Conservation (phyloP, 495 filamentous ascomycete genomes). For the Penicillium desertorum region DNA sequence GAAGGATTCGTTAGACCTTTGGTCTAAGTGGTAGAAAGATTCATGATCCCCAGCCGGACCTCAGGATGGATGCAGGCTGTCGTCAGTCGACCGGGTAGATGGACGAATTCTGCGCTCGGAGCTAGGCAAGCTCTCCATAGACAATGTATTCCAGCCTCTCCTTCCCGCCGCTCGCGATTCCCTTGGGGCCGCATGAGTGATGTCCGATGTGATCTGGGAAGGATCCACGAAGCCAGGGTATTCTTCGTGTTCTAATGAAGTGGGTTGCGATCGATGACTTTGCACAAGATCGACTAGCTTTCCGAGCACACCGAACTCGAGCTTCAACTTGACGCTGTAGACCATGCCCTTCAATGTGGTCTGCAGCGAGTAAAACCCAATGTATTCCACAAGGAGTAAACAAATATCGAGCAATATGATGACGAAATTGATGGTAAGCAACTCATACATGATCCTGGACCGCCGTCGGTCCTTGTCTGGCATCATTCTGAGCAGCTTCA, state of each 20-base stretch:
- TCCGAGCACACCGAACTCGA: slow-evolving; percentile 59
- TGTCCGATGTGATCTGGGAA: slow-evolving; percentile 35
- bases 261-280: slow-evolving; percentile 31
- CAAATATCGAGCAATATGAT: slow-evolving; percentile 55
- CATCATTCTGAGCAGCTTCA: slow-evolving; percentile 45
- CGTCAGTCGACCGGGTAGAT: slow-evolving; percentile 24
- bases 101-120: slow-evolving; percentile 29
- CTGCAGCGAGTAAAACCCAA: slow-evolving; percentile 52
- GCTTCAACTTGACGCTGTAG: slow-evolving; percentile 63
- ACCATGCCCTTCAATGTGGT: slow-evolving; percentile 56
- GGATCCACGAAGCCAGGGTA: slow-evolving; percentile 44
- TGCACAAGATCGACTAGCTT: slow-evolving; percentile 44
- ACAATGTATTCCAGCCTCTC: slow-evolving; percentile 32
- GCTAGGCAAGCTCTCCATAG: slow-evolving; percentile 35
- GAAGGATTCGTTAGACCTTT: not conserved
- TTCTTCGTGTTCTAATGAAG: slow-evolving; percentile 37
- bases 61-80: slow-evolving; percentile 23
- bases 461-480: slow-evolving; percentile 42
- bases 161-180: slow-evolving; percentile 18
- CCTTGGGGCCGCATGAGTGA: slow-evolving; percentile 36
- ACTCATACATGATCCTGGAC: slow-evolving; percentile 49
- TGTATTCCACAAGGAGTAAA: slow-evolving; percentile 56
- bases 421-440: slow-evolving; percentile 56
- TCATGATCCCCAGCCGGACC: not conserved
- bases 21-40: not conserved